phyloP scores from a whole-genome alignment of 192 early-diverging fungal species.

The Bifiguratus adelaidae region DNA sequence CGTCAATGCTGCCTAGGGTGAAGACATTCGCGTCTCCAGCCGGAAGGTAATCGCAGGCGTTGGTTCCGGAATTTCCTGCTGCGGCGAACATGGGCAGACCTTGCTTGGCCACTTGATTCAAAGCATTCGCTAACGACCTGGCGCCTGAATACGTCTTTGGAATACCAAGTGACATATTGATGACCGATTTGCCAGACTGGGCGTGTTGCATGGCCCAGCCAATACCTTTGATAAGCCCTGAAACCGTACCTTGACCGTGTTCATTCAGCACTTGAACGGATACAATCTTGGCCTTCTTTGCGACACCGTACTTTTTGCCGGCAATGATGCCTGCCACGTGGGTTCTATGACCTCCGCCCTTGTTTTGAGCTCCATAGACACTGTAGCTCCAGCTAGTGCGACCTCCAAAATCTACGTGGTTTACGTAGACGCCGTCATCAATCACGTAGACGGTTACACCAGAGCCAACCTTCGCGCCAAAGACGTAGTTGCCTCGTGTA shows the following conservation, averaged over 20 bases:
- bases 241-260: slow-evolving; percentile 41
- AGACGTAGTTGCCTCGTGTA: too few species aligned
- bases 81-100: slow-evolving; percentile 68
- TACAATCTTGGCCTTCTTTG: slow-evolving; percentile 56
- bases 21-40: slow-evolving; percentile 51
- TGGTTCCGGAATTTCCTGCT: slow-evolving; percentile 57
- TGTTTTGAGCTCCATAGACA: not conserved
- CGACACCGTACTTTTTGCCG: slow-evolving; percentile 52
- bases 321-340: slow-evolving; percentile 62
- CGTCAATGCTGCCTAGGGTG: slow-evolving; percentile 81
- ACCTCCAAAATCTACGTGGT: slow-evolving; percentile 62
- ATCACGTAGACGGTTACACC: slow-evolving; percentile 49
- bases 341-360: slow-evolving; percentile 43
- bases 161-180: slow-evolving; percentile 72
- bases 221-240: slow-evolving; percentile 28
- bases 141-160: slow-evolving; percentile 25
- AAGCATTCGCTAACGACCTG: slow-evolving; percentile 36
- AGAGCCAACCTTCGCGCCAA: too few species aligned
- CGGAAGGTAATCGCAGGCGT: slow-evolving; percentile 59
- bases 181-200: slow-evolving; percentile 29
- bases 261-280: slow-evolving; percentile 58
- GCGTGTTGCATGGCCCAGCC: slow-evolving; percentile 17
- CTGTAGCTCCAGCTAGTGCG: slow-evolving; percentile 50
- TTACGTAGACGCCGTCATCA: slow-evolving; percentile 45
- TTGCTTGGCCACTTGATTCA: slow-evolving; percentile 37